Evolutionary conservation across 805 yeast species (phyloP).

Genomic region (Kuraishia borneana): DNA sequence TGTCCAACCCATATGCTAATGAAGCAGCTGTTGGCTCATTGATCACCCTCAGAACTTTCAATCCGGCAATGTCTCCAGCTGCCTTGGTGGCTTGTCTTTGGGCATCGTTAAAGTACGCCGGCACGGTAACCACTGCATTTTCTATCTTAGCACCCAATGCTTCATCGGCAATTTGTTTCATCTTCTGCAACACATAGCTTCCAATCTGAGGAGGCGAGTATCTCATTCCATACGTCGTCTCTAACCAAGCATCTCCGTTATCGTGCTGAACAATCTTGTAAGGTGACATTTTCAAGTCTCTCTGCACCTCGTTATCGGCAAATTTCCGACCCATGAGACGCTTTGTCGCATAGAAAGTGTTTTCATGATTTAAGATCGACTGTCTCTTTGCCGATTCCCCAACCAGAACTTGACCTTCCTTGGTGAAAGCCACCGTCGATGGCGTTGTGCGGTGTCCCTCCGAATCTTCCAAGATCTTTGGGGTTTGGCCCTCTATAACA

Average conservation of each 20-base stretch:
- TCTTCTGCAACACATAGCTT: conserved; percentile 82
- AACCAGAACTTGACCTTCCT: conserved; percentile 81
- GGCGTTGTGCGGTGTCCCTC: conserved; percentile 82
- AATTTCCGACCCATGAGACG: conserved; percentile 91
- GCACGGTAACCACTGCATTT: conserved; percentile 86
- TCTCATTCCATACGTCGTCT: conserved; percentile 66
- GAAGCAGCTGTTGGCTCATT: conserved; percentile 92
- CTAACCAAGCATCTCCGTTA: conserved; percentile 95
- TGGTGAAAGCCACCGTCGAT: conserved; percentile 86
- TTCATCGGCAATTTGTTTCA: conserved; percentile 90
- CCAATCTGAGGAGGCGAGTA: conserved; percentile 96
- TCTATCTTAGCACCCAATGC: conserved; percentile 67
- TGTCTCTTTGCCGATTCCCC: conserved; percentile 96
- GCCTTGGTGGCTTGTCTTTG: conserved; percentile 89
- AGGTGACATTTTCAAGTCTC: conserved; percentile 80
- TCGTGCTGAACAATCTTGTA: conserved; percentile 82
- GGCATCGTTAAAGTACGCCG: conserved; percentile 82
- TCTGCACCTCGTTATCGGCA: conserved; percentile 82
- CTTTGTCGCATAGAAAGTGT: conserved; percentile 90
- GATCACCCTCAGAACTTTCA: conserved; percentile 76
- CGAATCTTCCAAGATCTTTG: conserved; percentile 68
- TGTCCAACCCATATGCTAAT: conserved; percentile 81
- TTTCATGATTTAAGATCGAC: conserved; percentile 88
- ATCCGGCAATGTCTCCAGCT: conserved; percentile 91
- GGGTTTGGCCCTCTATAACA: conserved; percentile 58